Conservation (phyloP, 1,284 basidiomycete genomes). For the Pseudozyma hubeiensis region DNA sequence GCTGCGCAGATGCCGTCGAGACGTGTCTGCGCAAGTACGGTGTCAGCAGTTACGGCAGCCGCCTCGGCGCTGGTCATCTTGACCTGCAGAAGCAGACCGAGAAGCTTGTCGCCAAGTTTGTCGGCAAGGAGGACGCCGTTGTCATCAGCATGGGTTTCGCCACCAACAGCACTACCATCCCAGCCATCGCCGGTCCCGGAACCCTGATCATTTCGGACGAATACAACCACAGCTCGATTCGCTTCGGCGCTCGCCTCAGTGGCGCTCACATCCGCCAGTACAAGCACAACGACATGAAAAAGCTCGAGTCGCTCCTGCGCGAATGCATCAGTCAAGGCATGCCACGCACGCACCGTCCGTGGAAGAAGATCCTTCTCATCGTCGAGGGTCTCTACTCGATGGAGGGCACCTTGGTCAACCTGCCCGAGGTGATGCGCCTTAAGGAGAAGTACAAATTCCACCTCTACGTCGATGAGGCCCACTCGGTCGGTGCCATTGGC, state of each 20-base stretch:
- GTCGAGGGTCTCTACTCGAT: slow-evolving; percentile 98
- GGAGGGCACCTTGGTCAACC: slow-evolving; percentile 92
- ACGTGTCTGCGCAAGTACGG: slow-evolving; percentile 71
- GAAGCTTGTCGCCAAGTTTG: slow-evolving; percentile 86
- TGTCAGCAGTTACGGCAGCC: slow-evolving; percentile 79
- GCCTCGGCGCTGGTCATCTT: slow-evolving; percentile 84
- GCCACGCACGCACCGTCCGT: slow-evolving; percentile 94
- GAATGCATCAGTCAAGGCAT: slow-evolving; percentile 97
- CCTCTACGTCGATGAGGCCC: slow-evolving; percentile 95
- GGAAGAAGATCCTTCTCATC: slow-evolving; percentile 97
- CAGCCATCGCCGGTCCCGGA: slow-evolving; percentile 89
- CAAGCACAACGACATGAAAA: slow-evolving; percentile 95
- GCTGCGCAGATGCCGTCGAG: slow-evolving; percentile 92
- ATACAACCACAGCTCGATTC: slow-evolving; percentile 94
- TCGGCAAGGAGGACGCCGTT: slow-evolving; percentile 88
- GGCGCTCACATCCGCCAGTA: slow-evolving; percentile 91
- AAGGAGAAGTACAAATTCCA: slow-evolving; percentile 99
- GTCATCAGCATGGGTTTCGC: slow-evolving; percentile 97
- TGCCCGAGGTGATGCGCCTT: slow-evolving; percentile 85
- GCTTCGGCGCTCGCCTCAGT: slow-evolving; percentile 89
- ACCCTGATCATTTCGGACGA: slow-evolving; percentile 97
- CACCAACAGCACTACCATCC: slow-evolving; percentile 95
- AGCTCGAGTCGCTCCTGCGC: slow-evolving; percentile 82
- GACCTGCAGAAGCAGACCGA: slow-evolving; percentile 88
- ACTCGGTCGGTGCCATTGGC: slow-evolving; percentile 95